These are phyloP conservation scores for Lasiodiplodia hormozganensis DNA, from an alignment of 2,329 filamentous ascomycete genomes.

Conservation along the genomic window DNA sequence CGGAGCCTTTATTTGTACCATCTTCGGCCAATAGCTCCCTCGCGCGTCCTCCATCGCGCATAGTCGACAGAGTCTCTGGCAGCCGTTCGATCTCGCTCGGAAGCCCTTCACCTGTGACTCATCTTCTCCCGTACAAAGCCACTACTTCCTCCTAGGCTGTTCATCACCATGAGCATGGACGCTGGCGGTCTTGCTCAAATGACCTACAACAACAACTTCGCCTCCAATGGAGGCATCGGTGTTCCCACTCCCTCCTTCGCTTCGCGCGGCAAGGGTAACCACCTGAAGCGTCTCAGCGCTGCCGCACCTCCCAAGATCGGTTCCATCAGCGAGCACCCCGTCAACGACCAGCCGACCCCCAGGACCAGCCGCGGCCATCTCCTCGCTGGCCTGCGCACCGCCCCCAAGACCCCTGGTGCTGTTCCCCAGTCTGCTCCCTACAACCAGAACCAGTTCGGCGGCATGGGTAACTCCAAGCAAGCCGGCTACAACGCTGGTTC, in stretches of 20 bases:
- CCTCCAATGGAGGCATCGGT: conserved; percentile 71
- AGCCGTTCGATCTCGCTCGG: conserved; percentile 26
- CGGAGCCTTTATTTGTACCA: conserved; percentile 24
- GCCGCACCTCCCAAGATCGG: conserved; percentile 74
- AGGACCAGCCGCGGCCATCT: conserved; percentile 95
- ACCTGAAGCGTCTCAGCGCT: conserved; percentile 86
- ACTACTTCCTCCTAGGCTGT: conserved; percentile 41
- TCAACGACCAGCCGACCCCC: conserved; percentile 75
- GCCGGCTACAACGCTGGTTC: conserved; percentile 45
- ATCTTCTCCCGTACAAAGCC: conserved; percentile 37
- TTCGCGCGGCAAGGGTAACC: conserved; percentile 82
- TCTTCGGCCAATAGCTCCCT: background rate
- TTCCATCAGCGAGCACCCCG: conserved; percentile 63
- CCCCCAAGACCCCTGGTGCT: conserved; percentile 82
- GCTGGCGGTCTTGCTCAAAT: conserved; percentile 99
- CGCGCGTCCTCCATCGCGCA: background rate
- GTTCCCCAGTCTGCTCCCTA: conserved; percentile 68
- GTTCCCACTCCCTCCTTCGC: conserved; percentile 82
- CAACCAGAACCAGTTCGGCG: conserved; percentile 58
- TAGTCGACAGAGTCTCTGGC: conserved; percentile 30
- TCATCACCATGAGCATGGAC: conserved; percentile 70
- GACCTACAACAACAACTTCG: conserved; percentile 75
- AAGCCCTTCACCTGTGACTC: conserved; percentile 2
- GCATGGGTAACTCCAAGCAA: conserved; percentile 42
- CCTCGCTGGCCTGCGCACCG: conserved; percentile 89